These are phyloP conservation scores for Selaginella moellendorffii DNA, from an alignment of 75 land plant species.

Conservation along the genomic window DNA sequence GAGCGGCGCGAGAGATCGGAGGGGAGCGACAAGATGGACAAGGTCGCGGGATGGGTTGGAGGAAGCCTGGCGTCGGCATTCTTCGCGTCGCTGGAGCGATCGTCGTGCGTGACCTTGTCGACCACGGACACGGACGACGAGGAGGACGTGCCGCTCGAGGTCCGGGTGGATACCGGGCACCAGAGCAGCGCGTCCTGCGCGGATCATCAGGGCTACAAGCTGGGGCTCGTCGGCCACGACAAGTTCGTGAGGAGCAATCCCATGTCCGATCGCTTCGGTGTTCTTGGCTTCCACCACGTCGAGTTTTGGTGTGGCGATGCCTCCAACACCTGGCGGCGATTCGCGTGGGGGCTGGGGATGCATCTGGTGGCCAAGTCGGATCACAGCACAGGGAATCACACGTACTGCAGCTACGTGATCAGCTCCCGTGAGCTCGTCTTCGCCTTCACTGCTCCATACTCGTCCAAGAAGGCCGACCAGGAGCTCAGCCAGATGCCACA, in stretches of 20 bases:
- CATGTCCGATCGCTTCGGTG: slow-evolving; percentile 52
- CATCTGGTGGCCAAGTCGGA: slow-evolving; percentile 69
- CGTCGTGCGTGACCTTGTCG: slow-evolving; percentile 51
- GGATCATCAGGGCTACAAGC: neutral
- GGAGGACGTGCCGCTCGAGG: slow-evolving; percentile 17
- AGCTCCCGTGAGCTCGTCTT: slow-evolving; percentile 56
- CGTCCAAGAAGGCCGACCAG: slow-evolving; percentile 22
- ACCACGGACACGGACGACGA: slow-evolving; percentile 50
- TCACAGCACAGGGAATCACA: slow-evolving; percentile 72
- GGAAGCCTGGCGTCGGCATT: slow-evolving; percentile 50
- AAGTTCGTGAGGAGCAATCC: slow-evolving; percentile 77
- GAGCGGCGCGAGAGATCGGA: no score
- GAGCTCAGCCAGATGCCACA: slow-evolving; percentile 23
- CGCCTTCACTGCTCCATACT: slow-evolving; percentile 89
- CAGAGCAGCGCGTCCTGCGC: neutral
- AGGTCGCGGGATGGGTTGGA: slow-evolving; percentile 45
- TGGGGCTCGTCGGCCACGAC: slow-evolving; percentile 49
- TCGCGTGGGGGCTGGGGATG: slow-evolving; percentile 95
- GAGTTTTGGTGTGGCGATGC: slow-evolving; percentile 83
- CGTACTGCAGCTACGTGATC: slow-evolving; percentile 65
- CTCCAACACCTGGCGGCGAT: slow-evolving; percentile 53
- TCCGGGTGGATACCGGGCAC: neutral
- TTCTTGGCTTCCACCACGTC: slow-evolving; percentile 75
- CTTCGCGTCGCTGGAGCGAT: slow-evolving; percentile 51
- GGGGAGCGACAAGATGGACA: no score